phyloP scores from a whole-genome alignment of 2,329 filamentous ascomycete species.

The Venturiaceae sp. region DNA sequence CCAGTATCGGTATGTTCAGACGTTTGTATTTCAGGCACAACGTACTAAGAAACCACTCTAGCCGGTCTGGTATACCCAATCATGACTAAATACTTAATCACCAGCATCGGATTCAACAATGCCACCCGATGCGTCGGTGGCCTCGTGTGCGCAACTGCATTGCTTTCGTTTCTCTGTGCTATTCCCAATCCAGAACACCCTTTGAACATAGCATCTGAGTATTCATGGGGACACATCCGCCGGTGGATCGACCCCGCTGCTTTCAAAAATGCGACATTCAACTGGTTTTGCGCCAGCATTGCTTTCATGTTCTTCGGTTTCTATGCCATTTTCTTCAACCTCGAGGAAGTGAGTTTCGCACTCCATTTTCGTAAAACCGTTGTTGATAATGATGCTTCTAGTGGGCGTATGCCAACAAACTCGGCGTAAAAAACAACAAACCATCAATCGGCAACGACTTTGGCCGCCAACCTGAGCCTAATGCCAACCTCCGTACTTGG shows the following conservation, averaged over 20 bases:
- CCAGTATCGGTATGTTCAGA: constrained; percentile 28
- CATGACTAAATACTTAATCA: constrained; percentile 35
- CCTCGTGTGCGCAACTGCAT: constrained; percentile 29
- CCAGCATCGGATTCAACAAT: constrained; percentile 32
- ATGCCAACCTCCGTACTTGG: constrained; percentile 31
- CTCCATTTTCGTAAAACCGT: neutral
- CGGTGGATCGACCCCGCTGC: constrained; percentile 36
- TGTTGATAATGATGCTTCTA: constrained; percentile 9
- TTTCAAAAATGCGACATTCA: constrained; percentile 32
- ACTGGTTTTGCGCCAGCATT: constrained; percentile 34
- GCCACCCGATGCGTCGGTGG: constrained; percentile 32
- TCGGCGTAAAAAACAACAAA: constrained; percentile 25
- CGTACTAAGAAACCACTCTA: constrained; percentile 6
- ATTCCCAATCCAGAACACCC: constrained; percentile 32
- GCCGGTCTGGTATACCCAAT: constrained; percentile 37
- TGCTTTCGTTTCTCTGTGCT: constrained; percentile 32
- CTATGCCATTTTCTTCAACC: constrained; percentile 43
- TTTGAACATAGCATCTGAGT: constrained; percentile 22
- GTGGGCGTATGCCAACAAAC: constrained; percentile 35
- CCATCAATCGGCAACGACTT: constrained; percentile 8
- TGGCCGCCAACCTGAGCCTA: constrained; percentile 1
- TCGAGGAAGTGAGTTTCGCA: constrained; percentile 32
- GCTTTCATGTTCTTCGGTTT: constrained; percentile 41
- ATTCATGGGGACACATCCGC: constrained; percentile 25
- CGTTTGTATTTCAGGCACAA: neutral